A percentile compares a stretch with the other conserved stretches of the same genome.
phyloP scores from a whole-genome alignment of 1,139 yeast genomes.

The Candida dubliniensis region DNA sequence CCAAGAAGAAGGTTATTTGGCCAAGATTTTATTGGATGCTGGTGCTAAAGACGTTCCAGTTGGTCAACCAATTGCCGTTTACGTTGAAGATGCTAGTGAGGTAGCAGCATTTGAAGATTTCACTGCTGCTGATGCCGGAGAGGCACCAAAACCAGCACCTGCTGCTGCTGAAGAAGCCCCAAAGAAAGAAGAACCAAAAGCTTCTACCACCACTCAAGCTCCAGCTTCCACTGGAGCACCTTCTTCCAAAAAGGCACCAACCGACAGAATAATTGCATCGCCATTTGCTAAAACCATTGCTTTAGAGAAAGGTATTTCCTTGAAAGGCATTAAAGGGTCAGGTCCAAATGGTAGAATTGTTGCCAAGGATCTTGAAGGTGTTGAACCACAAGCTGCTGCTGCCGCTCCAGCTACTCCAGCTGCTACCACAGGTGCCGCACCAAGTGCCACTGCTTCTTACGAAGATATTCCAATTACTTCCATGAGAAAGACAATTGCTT shows the following conservation, averaged over 20 bases:
- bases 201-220: constrained; percentile 22
- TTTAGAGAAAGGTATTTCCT: constrained; percentile 84
- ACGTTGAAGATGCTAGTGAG: constrained; percentile 82
- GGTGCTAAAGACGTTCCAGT: constrained; percentile 92
- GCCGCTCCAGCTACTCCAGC: constrained; percentile 45
- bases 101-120: constrained; percentile 86
- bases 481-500: constrained; percentile 94
- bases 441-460: constrained; percentile 57
- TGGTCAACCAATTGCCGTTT: constrained; percentile 94
- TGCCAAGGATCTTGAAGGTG: constrained; percentile 83
- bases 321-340: constrained; percentile 82
- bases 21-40: constrained; percentile 82
- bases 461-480: constrained; percentile 83
- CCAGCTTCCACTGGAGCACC: constrained; percentile 30
- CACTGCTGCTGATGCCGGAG: constrained; percentile 82
- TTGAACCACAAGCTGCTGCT: constrained; percentile 39
- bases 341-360: constrained; percentile 96
- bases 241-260: constrained; percentile 24
- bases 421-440: constrained; percentile 47
- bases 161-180: constrained; percentile 37
- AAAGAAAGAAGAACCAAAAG: constrained; percentile 21
- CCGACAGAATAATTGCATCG: constrained; percentile 84
- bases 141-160: constrained; percentile 40
- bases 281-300: constrained; percentile 95
- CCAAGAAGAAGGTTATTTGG: constrained; percentile 96